Percentiles rank a stretch among this genome's conserved stretches.
phyloP scores from a whole-genome alignment of 73 alveolate genomes.

The Durusdinium trenchii region DNA sequence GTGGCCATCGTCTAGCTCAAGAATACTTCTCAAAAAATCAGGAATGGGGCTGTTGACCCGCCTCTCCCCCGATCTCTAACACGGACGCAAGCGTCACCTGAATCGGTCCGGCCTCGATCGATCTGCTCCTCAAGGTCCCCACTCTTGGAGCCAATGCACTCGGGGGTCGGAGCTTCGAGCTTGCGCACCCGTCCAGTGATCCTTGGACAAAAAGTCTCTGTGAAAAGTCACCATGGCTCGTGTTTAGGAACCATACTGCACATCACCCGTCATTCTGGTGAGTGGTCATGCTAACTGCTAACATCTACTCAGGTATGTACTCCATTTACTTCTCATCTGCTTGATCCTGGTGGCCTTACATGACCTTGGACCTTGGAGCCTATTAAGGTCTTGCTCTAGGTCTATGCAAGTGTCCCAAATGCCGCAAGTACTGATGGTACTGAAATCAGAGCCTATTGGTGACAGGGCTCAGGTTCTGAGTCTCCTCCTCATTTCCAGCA shows the following conservation, averaged over 20 bases:
- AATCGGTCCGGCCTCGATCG: not conserved
- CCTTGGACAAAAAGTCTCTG: not conserved
- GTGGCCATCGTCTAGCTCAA: not conserved
- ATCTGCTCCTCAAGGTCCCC: slow-evolving; percentile 31
- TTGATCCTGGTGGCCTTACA: too few relatives aligned
- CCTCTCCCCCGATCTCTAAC: not conserved
- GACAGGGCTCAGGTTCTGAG: not conserved
- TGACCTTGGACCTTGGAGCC: too few relatives aligned
- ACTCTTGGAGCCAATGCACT: not conserved
- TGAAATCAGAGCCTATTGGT: too few relatives aligned
- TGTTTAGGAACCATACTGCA: too few relatives aligned
- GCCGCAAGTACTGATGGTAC: too few relatives aligned
- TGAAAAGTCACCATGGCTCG: too few relatives aligned
- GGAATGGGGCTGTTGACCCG: not conserved
- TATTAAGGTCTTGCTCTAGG: too few relatives aligned
- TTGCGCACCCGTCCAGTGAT: not conserved
- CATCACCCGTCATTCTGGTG: too few relatives aligned
- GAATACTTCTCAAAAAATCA: not conserved
- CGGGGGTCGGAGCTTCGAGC: slow-evolving; percentile 26
- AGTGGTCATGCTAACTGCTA: too few relatives aligned
- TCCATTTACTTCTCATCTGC: too few relatives aligned
- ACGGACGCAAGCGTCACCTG: not conserved
- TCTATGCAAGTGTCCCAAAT: too few relatives aligned
- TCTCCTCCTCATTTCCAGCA: slow-evolving; percentile 24
- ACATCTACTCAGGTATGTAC: too few relatives aligned